Conservation (phyloP, 176 grass and related monocot genomes). For the Areca catechu region DNA sequence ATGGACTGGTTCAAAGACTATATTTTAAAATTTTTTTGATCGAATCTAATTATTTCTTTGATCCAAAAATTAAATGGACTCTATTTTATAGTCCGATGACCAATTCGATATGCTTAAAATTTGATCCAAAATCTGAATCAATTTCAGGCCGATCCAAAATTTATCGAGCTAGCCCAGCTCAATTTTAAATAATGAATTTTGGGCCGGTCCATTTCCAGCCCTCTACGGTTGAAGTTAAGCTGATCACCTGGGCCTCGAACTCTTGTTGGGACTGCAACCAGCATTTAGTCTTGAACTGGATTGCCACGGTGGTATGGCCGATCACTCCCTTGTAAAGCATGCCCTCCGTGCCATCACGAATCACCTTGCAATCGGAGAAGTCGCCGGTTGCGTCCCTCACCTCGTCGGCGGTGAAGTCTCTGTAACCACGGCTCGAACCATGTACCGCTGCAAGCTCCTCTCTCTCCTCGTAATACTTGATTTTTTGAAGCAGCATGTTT, state of each 20-base stretch:
- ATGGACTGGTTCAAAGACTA: no score
- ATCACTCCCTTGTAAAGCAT: not conserved
- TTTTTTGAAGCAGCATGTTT: not conserved
- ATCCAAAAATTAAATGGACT: no score
- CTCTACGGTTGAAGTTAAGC: no score
- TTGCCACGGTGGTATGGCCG: not conserved
- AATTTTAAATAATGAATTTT: no score
- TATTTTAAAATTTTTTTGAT: no score
- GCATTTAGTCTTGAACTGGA: constrained; percentile 1
- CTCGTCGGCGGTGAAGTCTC: constrained; percentile 5
- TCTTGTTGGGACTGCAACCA: not conserved
- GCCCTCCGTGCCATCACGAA: not conserved
- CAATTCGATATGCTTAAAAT: no score
- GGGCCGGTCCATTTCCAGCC: no score
- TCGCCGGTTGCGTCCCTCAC: not conserved
- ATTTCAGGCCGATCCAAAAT: no score
- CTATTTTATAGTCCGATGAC: no score
- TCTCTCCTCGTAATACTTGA: not conserved
- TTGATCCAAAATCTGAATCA: no score
- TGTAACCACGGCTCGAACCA: not conserved
- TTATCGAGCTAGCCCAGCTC: no score
- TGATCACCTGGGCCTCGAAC: constrained; percentile 1
- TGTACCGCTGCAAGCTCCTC: not conserved
- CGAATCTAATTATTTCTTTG: no score
- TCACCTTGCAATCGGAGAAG: not conserved